Evolutionary conservation across 306 rosid species (phyloP), one percentile per base, ranked within the genome.

Genomic region (Echinosophora koreensis): DNA sequence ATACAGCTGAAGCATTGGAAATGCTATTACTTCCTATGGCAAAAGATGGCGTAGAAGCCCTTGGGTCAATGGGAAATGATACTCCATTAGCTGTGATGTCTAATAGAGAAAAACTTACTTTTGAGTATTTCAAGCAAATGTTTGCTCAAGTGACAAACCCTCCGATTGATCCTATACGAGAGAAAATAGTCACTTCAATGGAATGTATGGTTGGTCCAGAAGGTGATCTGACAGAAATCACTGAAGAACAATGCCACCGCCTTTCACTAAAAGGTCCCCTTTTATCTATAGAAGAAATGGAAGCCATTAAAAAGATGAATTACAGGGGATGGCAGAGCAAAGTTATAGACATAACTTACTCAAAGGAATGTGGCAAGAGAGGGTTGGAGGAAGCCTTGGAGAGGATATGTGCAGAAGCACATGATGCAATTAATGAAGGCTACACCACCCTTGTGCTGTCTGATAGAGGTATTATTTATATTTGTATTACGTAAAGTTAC

Each of bases 141-240:
- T 95, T 95, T 70, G 99, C 99, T 66, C 99, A 95, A 81, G 99
- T 95, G 38, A 95, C 99, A 65, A 95, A 95, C 84, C 99, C 99
- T 61, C 99, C 99, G 8, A 95, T 95, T 46, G 99, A 95, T 82
- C 97, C 99, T 71, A 95, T 95, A 27, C 85, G 99, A 73, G 97
- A 95, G 91, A 89, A 92, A 88, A 90, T 95, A 46, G 99, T 95
- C 81, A 95, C 99, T 77, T 92, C 97, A 34, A 95, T 82, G 97
- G 88, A 84, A 81, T 95, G 99, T 66, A 95, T 95, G 97, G 86
- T 95, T 81, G 99, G 99, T 84, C 99, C 97, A 27, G 99, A 95
- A 84, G 99, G 99, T 71, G 99, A 90, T 82, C 83, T 95, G 73
- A 95, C 99, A 13, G 96, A 95, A 88, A 89, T 85, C 64, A 89